phyloP scores from a whole-genome alignment of 108 stramenopile genomes.

The Skeletonema grethae region DNA sequence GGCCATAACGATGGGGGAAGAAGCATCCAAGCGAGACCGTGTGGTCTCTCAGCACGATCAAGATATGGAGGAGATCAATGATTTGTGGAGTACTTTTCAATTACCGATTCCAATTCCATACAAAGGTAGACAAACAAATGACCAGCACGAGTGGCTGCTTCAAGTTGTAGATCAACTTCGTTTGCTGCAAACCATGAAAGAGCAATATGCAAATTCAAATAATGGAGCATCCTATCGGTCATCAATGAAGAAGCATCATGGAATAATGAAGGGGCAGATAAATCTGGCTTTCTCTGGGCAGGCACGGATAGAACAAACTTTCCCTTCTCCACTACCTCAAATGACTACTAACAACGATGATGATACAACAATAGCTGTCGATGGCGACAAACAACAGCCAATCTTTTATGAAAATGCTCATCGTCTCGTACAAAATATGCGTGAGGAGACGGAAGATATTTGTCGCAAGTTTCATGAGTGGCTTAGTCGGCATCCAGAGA shows the following conservation, averaged over 20 bases:
- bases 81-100: slow-evolving; percentile 22
- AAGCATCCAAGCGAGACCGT: background rate
- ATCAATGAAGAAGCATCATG: background rate
- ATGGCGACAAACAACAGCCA: slow-evolving; percentile 6
- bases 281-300: background rate
- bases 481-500: slow-evolving; percentile 12
- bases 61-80: slow-evolving; percentile 10
- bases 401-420: slow-evolving; percentile 18
- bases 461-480: slow-evolving; percentile 22
- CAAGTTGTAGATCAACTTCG: slow-evolving; percentile 27
- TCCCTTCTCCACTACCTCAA: slow-evolving; percentile 10
- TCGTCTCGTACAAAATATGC: slow-evolving; percentile 12
- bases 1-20: background rate
- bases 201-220: background rate
- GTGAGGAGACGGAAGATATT: slow-evolving; percentile 16
- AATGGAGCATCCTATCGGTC: background rate
- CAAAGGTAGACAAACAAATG: slow-evolving; percentile 1
- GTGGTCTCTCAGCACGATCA: background rate
- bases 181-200: slow-evolving; percentile 29
- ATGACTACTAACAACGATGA: background rate
- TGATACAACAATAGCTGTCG: slow-evolving; percentile 6
- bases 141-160: slow-evolving; percentile 17
- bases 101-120: slow-evolving; percentile 21
- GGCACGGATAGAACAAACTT: slow-evolving; percentile 17
- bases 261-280: background rate